Conservation (phyloP, 441 rosid genomes). For the Eutrema salsugineum region DNA sequence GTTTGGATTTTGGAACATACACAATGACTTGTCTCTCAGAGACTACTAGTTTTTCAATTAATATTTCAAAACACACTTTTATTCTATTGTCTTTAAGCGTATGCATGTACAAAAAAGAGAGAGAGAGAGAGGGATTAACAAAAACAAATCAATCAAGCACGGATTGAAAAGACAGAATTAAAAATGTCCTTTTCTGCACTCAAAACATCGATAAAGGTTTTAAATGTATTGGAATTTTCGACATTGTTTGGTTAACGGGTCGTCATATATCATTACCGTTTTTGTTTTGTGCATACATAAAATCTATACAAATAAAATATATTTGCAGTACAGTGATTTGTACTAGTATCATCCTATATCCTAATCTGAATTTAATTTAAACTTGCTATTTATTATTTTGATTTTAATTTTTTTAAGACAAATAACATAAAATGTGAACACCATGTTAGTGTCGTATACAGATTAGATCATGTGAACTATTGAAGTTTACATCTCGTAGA, state of each 20-base stretch:
- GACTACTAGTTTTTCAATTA: constrained; percentile 27
- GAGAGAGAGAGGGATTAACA: too few relatives aligned
- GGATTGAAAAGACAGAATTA: neutral
- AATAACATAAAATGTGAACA: neutral
- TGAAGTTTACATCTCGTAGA: neutral
- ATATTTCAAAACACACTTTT: neutral
- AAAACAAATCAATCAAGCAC: constrained; percentile 12
- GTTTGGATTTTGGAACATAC: constrained; percentile 35
- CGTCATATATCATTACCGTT: neutral
- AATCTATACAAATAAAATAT: neutral
- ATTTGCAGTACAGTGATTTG: neutral
- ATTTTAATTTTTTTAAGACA: neutral
- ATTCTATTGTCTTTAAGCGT: constrained; percentile 12
- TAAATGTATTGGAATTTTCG: constrained; percentile 6
- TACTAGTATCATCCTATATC: neutral
- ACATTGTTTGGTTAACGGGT: neutral
- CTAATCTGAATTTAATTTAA: neutral
- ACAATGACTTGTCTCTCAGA: constrained; percentile 23
- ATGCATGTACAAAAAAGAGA: constrained; percentile 22
- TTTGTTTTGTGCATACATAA: neutral
- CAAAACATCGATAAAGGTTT: neutral
- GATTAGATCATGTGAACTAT: constrained; percentile 14
- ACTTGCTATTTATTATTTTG: too few relatives aligned
- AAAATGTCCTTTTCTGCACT: neutral
- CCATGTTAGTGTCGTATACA: neutral